A percentile compares a stretch with the other conserved stretches of the same genome.
Evolutionary conservation across 495 filamentous ascomycete species (phyloP).

Genomic region (Lasiosphaeris hirsuta): DNA sequence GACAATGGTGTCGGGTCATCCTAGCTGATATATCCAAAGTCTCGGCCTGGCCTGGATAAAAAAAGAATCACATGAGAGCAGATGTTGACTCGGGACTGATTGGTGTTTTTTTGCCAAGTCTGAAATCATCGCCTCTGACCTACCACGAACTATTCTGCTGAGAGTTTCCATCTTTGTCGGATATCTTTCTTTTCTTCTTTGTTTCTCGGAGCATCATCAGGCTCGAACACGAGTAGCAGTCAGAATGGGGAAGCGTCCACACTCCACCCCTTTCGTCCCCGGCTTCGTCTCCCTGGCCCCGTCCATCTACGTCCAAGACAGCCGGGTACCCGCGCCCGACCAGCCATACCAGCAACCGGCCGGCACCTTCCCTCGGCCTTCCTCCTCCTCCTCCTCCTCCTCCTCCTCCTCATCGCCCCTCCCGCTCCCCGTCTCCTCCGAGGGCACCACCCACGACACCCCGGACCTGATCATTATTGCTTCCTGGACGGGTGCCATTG

Average conservation of each 20-base stretch:
- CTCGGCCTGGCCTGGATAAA: no score
- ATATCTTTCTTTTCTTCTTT: no score
- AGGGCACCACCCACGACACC: conserved; percentile 3
- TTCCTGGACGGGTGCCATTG: conserved; percentile 42
- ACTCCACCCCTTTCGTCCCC: conserved; percentile 6
- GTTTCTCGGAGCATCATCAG: no score
- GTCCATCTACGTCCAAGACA: conserved; percentile 20
- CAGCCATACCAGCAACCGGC: not conserved
- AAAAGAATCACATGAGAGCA: no score
- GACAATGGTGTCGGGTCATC: no score
- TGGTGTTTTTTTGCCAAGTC: no score
- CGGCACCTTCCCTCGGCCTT: not conserved
- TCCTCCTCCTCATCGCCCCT: not conserved
- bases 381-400: not conserved
- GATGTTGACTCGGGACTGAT: no score
- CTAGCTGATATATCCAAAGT: no score
- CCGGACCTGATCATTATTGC: conserved; percentile 40
- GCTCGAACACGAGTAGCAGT: no score
- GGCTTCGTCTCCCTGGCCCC: conserved; percentile 13
- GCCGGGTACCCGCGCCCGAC: not conserved
- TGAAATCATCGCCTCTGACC: no score
- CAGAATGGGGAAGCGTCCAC: conserved; percentile 3
- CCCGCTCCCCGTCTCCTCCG: not conserved
- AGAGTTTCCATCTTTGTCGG: no score
- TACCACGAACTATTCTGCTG: no score